These are phyloP conservation scores for Picochlorum sp. DNA, from an alignment of 139 green algal genomes.

Conservation along the genomic window DNA sequence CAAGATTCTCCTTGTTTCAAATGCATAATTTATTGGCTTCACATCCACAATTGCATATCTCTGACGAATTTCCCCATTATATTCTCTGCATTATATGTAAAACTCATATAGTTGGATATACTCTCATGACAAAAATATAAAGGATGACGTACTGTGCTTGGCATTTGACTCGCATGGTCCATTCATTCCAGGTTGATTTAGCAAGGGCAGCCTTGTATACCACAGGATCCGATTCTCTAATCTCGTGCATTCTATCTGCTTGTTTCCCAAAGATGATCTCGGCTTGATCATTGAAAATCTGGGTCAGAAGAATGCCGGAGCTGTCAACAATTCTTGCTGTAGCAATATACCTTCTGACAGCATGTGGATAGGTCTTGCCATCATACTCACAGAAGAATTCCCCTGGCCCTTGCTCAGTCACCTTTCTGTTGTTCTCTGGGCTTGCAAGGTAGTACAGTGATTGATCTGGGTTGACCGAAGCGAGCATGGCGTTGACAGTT, in stretches of 20 bases:
- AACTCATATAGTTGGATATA: not conserved
- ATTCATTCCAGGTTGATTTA: conserved; percentile 9
- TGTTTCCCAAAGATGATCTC: conserved; percentile 40
- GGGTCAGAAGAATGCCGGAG: conserved; percentile 16
- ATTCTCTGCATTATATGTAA: conserved; percentile 37
- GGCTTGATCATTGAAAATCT: conserved; percentile 17
- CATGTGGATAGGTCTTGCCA: conserved; percentile 17
- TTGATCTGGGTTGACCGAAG: conserved; percentile 53
- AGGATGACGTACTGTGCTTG: conserved; percentile 16
- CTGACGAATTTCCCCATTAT: conserved; percentile 56
- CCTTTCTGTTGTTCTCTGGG: conserved; percentile 78
- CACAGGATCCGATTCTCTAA: not conserved
- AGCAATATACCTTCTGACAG: conserved; percentile 58
- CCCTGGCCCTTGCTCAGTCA: conserved; percentile 40
- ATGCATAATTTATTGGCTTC: conserved; percentile 36
- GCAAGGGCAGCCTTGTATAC: conserved; percentile 3
- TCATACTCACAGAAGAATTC: conserved; percentile 60
- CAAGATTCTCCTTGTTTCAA: conserved; percentile 40
- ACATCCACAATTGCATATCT: conserved; percentile 43
- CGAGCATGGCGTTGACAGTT: conserved; percentile 23
- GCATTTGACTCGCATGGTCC: conserved; percentile 12
- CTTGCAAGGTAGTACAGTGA: conserved; percentile 74
- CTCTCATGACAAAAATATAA: not conserved
- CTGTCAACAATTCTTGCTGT: conserved; percentile 12
- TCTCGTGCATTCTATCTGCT: conserved; percentile 43